These are phyloP conservation scores for Kregervanrija delftensis DNA, from an alignment of 805 yeast genomes.

Conservation along the genomic window DNA sequence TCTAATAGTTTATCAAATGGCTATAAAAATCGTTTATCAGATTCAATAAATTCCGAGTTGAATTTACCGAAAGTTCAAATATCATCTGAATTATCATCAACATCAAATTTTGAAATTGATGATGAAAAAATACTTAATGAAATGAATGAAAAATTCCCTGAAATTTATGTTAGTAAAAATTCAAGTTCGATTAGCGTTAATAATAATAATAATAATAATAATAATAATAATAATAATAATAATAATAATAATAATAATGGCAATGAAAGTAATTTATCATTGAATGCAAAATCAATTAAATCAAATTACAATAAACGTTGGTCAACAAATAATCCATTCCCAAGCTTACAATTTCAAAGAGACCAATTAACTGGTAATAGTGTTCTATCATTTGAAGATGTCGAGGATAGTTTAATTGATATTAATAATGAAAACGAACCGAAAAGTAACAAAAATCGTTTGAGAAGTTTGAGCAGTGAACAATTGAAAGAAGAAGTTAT, in stretches of 20 bases:
- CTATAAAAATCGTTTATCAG: too few relatives aligned
- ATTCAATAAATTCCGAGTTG: too few relatives aligned
- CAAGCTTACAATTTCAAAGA: conserved; percentile 2
- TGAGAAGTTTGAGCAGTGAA: conserved; percentile 14
- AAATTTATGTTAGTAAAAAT: too few relatives aligned
- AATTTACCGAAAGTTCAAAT: too few relatives aligned
- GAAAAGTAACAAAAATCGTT: background rate
- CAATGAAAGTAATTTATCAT: background rate
- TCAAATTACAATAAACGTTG: conserved; percentile 9
- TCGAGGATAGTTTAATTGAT: conserved; percentile 3
- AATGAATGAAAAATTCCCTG: too few relatives aligned
- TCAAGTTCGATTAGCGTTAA: too few relatives aligned
- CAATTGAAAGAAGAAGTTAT: conserved; percentile 19
- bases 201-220: background rate
- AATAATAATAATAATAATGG: background rate
- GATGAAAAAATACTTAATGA: too few relatives aligned
- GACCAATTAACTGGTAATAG: conserved; percentile 3
- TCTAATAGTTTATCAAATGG: too few relatives aligned
- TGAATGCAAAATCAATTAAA: conserved; percentile 8
- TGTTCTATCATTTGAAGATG: conserved; percentile 7
- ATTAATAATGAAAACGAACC: background rate
- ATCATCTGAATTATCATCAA: too few relatives aligned
- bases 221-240: background rate
- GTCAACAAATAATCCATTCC: conserved; percentile 24
- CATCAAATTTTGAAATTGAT: too few relatives aligned